These are phyloP conservation scores for Biscogniauxia mediterranea DNA, from an alignment of 2,329 filamentous ascomycete genomes.

Conservation along the genomic window DNA sequence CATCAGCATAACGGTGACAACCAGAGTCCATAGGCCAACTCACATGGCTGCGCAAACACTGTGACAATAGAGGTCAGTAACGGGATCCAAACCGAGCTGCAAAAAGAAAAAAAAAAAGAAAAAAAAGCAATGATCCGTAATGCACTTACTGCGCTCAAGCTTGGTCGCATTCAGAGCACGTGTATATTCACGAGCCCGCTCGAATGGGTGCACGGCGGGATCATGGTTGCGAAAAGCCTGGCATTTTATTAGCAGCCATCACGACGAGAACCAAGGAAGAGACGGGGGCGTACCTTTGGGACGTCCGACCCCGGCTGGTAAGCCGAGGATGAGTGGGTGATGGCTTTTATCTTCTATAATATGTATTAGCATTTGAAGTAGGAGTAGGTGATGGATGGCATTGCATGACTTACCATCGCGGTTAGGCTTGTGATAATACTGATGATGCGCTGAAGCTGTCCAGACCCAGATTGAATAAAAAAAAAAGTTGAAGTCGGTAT, in stretches of 20 bases:
- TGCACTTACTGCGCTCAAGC: conserved; percentile 64
- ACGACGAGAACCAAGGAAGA: conserved; percentile 4
- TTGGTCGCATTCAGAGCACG: conserved; percentile 68
- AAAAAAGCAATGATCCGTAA: not conserved
- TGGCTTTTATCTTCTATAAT: conserved; percentile 60
- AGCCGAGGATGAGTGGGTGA: conserved; percentile 62
- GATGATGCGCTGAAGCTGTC: not conserved
- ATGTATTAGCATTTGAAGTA: conserved; percentile 6
- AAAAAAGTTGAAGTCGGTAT: not conserved
- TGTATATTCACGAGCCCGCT: conserved; percentile 61
- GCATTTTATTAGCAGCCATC: conserved; percentile 30
- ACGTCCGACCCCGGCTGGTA: conserved; percentile 67
- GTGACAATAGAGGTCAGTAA: not conserved
- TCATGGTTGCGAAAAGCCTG: conserved; percentile 53
- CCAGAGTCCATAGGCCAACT: conserved; percentile 51
- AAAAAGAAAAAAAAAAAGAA: not conserved
- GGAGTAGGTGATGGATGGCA: too few relatives aligned
- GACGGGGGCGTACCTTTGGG: conserved; percentile 17
- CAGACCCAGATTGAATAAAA: not conserved
- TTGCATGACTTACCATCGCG: conserved; percentile 13
- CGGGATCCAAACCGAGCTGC: not conserved
- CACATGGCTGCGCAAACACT: conserved; percentile 71
- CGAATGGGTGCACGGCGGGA: conserved; percentile 85
- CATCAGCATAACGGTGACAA: conserved; percentile 3
- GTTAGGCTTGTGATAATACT: not conserved